phyloP scores from a whole-genome alignment of 2,329 filamentous ascomycete species.

The Hypoxylon sp. region DNA sequence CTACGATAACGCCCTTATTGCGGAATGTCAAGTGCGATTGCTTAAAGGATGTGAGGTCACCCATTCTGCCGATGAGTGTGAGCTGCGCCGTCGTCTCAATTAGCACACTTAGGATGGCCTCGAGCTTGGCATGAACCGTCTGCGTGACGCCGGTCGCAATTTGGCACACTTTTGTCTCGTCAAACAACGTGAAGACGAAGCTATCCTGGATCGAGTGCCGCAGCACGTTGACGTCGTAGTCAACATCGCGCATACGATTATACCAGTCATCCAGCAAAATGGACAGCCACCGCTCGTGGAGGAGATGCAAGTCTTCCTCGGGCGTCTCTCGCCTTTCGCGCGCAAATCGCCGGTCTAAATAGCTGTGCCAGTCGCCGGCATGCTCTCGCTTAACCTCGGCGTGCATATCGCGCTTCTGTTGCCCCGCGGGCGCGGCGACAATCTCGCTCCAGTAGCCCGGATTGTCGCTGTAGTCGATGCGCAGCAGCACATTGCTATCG shows the following conservation, averaged over 20 bases:
- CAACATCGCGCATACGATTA: no score
- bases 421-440: constrained; percentile 45
- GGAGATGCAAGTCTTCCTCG: constrained; percentile 26
- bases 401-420: constrained; percentile 41
- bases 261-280: no score
- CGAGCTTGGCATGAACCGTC: constrained; percentile 21
- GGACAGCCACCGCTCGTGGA: constrained; percentile 16
- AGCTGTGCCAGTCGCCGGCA: constrained; percentile 33
- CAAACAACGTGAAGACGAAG: no score
- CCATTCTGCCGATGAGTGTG: constrained; percentile 27
- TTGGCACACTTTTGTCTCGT: constrained; percentile 3
- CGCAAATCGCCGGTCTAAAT: constrained; percentile 22
- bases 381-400: constrained; percentile 31
- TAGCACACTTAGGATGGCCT: constrained; percentile 31
- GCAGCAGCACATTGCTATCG: constrained; percentile 52
- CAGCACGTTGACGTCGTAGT: no score
- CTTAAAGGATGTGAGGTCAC: constrained; percentile 28
- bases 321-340: constrained; percentile 22
- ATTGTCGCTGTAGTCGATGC: constrained; percentile 58
- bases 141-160: constrained; percentile 19
- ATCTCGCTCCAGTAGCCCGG: constrained; percentile 56
- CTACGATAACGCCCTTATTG: constrained; percentile 34
- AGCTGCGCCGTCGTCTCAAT: constrained; percentile 35
- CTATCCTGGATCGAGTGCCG: no score
- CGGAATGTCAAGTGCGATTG: constrained; percentile 31